Evolutionary conservation across 129 eudicot genomes (phyloP).

Genomic region (Lonicera japonica): DNA sequence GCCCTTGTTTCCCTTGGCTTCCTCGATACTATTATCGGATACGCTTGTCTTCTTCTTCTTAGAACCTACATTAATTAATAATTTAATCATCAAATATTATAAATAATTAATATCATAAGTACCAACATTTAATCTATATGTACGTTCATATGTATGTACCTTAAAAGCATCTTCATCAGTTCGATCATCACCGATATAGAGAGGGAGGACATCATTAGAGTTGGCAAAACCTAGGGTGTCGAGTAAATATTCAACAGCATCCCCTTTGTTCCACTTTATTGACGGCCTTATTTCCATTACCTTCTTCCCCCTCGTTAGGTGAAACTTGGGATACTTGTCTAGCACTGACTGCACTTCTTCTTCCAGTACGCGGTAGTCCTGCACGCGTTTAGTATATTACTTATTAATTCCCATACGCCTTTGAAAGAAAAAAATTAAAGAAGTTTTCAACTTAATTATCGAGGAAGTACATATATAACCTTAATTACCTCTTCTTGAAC

Average conservation of each 20-base stretch:
- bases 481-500: slow-evolving; percentile 42
- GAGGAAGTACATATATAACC: no score
- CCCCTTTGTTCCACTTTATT: slow-evolving; percentile 82
- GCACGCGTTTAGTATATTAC: neutral
- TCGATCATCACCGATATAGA: slow-evolving; percentile 74
- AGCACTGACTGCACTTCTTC: slow-evolving; percentile 33
- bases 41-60: slow-evolving; percentile 40
- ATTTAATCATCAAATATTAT: neutral
- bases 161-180: slow-evolving; percentile 88
- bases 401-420: no score
- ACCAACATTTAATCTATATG: neutral
- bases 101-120: neutral
- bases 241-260: slow-evolving; percentile 59
- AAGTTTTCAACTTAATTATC: no score
- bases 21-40: slow-evolving; percentile 51
- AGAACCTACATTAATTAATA: slow-evolving; percentile 43
- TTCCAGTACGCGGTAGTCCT: slow-evolving; percentile 48
- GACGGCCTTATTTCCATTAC: slow-evolving; percentile 74
- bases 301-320: slow-evolving; percentile 57
- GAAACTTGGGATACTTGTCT: slow-evolving; percentile 31
- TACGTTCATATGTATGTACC: slow-evolving; percentile 16
- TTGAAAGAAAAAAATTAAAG: no score
- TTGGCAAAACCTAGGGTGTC: slow-evolving; percentile 47
- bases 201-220: slow-evolving; percentile 39
- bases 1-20: slow-evolving; percentile 60